Evolutionary conservation across 805 yeast genomes (phyloP), one percentile per base, ranked within the genome.

Genomic region (Kluyveromyces nonfermentans): DNA sequence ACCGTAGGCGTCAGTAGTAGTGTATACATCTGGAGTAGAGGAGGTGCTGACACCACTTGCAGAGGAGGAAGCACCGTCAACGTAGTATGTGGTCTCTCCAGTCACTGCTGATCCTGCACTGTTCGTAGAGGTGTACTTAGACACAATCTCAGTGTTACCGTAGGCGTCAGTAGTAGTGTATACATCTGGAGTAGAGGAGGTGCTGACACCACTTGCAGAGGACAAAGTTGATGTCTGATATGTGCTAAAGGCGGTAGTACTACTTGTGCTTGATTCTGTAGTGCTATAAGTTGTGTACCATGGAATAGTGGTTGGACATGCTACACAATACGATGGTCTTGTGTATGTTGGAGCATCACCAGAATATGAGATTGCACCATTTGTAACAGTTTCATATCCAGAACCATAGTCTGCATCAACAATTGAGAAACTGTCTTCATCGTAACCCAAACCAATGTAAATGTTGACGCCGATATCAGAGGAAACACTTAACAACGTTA

Each of bases 401-500:
- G 34, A 18, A 18, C 40, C 46, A 28, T 30, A 43, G 19, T 33
- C 37, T 4, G 42, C 43, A 14, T 38, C 22, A 22, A 18, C 46
- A 33, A 35, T 34, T 3, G 16, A 19, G 37, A 43, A 43, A 15
- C 33, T 33, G n/a, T 36, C 16, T 3, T 8, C 20, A 16, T 47
- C 49, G 33, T 49, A 49, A 19, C 50, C 50, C 12, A 19, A 34
- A 25, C 53, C 53, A 30, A 49, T 49, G 18, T 49, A 33, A 18
- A 47, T 37, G 10, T 31, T 19, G 39, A 47, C 45, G 12, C 30
- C 30, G 9, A 25, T 25, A n/a, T 39, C 20, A 16, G 19, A 37
- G 39, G 35, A 41, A 28, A 12, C 35, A 17, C 19, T 41, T 35
- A 12, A 22, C n/a, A 49, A 37, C 14, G 50, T 33, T 21, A 49